These are phyloP conservation scores for Vaccinium vitisidaea DNA, from an alignment of 148 eudicot genomes.

Conservation along the genomic window DNA sequence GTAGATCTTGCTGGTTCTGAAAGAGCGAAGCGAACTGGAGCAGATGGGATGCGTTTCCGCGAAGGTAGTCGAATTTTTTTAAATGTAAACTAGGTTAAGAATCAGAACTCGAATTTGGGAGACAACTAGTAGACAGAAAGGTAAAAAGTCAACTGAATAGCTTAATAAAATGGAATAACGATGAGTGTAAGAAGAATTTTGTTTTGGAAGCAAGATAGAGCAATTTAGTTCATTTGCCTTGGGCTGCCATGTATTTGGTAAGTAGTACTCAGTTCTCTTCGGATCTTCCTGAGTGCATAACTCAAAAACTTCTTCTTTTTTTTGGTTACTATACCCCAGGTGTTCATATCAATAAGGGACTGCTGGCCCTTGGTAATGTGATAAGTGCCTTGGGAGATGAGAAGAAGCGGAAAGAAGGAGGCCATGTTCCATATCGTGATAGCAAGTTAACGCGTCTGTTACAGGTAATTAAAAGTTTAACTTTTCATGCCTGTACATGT, in stretches of 20 bases:
- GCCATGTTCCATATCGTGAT: slow-evolving; percentile 94
- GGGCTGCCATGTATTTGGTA: slow-evolving; percentile 11
- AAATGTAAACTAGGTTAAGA: not conserved
- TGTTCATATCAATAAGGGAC: slow-evolving; percentile 92
- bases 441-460: slow-evolving; percentile 93
- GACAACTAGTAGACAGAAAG: too few species aligned
- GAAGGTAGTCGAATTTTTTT: slow-evolving; percentile 55
- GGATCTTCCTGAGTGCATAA: not conserved
- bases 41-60: slow-evolving; percentile 84
- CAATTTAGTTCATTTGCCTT: not conserved
- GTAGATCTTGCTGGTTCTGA: slow-evolving; percentile 99
- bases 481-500: not conserved
- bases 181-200: not conserved
- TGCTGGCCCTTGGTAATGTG: slow-evolving; percentile 91
- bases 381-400: slow-evolving; percentile 98
- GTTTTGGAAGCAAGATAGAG: slow-evolving; percentile 4
- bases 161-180: too few species aligned
- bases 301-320: not conserved
- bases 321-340: slow-evolving; percentile 35
- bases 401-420: slow-evolving; percentile 94
- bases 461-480: slow-evolving; percentile 46
- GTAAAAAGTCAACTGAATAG: too few species aligned
- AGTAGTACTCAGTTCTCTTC: not conserved
- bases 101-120: not conserved
- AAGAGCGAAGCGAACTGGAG: slow-evolving; percentile 94